These are phyloP conservation scores for Xylariaceae sp. DNA, from an alignment of 2,329 filamentous ascomycete species.

Conservation along the genomic window DNA sequence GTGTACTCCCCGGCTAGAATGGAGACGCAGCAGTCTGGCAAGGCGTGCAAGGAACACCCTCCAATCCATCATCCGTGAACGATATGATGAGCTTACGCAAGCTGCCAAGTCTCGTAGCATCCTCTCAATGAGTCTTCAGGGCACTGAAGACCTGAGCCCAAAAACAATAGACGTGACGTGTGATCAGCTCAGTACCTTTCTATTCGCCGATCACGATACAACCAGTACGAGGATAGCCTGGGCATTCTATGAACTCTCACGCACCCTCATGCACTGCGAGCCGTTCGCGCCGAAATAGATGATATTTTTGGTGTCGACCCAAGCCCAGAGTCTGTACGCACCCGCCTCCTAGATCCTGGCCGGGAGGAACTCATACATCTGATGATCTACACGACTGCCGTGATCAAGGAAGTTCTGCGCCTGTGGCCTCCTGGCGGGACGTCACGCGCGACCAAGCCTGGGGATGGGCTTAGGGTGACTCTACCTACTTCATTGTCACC, in stretches of 20 bases:
- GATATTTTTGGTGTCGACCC: not conserved
- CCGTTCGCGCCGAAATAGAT: constrained; percentile 1
- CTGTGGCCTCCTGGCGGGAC: constrained; percentile 34
- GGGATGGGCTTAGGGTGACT: constrained; percentile 29
- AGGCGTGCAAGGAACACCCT: constrained; percentile 23
- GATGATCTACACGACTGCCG: constrained; percentile 34
- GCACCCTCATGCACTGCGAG: not conserved
- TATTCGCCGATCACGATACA: constrained; percentile 3
- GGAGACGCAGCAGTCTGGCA: constrained; percentile 11
- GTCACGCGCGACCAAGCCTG: constrained; percentile 27
- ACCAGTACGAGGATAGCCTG: constrained; percentile 1
- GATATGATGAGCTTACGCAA: not conserved
- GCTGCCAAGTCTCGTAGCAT: constrained; percentile 9
- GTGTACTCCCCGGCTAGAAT: constrained; percentile 12
- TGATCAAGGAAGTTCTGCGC: constrained; percentile 37
- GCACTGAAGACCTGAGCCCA: not conserved
- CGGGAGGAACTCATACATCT: not conserved
- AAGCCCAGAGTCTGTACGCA: not conserved
- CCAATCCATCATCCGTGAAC: constrained; percentile 20
- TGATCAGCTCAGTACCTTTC: constrained; percentile 2
- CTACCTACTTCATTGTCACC: constrained; percentile 22
- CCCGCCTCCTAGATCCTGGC: not conserved
- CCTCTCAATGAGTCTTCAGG: not conserved
- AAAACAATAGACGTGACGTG: not conserved
- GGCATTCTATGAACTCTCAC: constrained; percentile 3